Percentiles rank a stretch among this genome's conserved stretches.
These are phyloP conservation scores for Pseudogymnoascus destructans DNA, from an alignment of 2,329 filamentous ascomycete species.

Conservation along the genomic window DNA sequence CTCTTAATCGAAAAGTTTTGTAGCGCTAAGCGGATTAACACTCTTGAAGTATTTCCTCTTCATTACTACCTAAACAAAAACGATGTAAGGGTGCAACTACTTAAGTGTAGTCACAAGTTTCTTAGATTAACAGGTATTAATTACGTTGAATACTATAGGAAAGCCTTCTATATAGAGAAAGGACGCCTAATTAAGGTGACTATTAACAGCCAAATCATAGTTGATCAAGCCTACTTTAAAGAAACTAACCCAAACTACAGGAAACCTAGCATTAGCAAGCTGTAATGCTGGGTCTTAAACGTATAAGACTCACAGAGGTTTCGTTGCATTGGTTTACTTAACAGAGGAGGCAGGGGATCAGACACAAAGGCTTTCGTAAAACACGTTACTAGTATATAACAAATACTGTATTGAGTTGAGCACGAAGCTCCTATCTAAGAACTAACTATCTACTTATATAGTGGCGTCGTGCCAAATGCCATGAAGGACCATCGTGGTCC, in stretches of 20 bases:
- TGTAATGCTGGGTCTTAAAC: too few species aligned
- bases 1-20: constrained; percentile 15
- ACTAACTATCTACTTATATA: too few species aligned
- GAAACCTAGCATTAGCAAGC: constrained; percentile 13
- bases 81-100: constrained; percentile 19
- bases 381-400: too few species aligned
- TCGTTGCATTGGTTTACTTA: too few species aligned
- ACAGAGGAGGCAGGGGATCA: too few species aligned
- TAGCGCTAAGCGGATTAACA: constrained; percentile 18
- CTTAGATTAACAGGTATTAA: constrained; percentile 20
- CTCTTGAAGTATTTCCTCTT: constrained; percentile 26
- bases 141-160: constrained; percentile 24
- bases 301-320: too few species aligned
- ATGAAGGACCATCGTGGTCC: too few species aligned
- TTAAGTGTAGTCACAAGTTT: constrained; percentile 23
- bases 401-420: too few species aligned
- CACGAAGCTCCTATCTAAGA: too few species aligned
- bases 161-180: constrained; percentile 25
- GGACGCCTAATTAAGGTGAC: constrained; percentile 14
- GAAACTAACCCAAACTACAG: constrained; percentile 21
- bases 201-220: constrained; percentile 22
- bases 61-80: constrained; percentile 19
- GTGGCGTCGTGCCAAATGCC: too few species aligned
- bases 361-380: too few species aligned
- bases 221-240: constrained; percentile 22